Base-by-base conservation (phyloP, 2,329 filamentous ascomycete species). In the Neurospora crassa region DNA sequence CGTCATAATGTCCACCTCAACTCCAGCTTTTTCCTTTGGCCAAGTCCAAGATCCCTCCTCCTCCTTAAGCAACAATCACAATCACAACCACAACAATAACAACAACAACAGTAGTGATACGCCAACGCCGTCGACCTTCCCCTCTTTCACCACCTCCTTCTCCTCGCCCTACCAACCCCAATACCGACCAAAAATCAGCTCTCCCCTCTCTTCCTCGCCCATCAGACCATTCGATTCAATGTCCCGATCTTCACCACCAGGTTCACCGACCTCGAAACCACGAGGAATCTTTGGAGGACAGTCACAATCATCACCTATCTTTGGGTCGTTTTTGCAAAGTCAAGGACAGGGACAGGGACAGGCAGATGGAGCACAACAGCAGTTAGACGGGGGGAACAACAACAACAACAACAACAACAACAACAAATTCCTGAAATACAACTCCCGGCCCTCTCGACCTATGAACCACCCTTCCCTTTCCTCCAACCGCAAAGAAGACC, bases 151-250 rank as follows among this genome's bases (percentile, higher is more conserved):
- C 67, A 67, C 42, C 67, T 68, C 40, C 83, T 78, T 76, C 76
- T 53, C 78, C n/a, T 74, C 74, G 1, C 74, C 74, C n/a, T 75
- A 71, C 18, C 76, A 84, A 37, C 53, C 53, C 14, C 53, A 63
- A 63, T 63, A 63, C 78, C 82, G 82, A 18, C 87, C 87, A 1
- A 73, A 79, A 43, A 79, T 84, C 40, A 80, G 88, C 1, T 89
- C 88, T 68, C 87, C 87, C 6, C 84, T 89, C 4, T 88, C 88
- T 2, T 89, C 87, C 2, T 88, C 87, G 2, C 87, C 87, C 14
- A 79, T 88, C 69, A 86, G 86, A 75, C 82, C 84, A n/a, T 82
- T 84, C 5, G 53, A 63, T 37, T 11, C 29, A 11, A 63, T 63
- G 53, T 63, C 53, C 2, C 53, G 53, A 11, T 63, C 53, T 5